These are phyloP conservation scores for Zymoseptoria crescenta DNA, from an alignment of 2,329 filamentous ascomycete species.

Conservation along the genomic window DNA sequence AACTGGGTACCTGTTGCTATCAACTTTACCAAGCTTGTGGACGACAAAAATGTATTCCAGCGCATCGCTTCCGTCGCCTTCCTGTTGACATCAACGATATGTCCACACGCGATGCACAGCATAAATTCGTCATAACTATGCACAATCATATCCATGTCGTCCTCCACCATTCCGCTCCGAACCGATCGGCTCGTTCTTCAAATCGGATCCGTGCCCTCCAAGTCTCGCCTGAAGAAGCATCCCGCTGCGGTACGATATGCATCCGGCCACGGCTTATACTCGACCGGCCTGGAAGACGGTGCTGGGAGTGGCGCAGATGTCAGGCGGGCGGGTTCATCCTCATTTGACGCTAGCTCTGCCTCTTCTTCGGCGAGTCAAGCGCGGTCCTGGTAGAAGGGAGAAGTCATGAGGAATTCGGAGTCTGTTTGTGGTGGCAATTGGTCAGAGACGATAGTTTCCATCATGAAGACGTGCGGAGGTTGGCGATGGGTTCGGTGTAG, in stretches of 20 bases:
- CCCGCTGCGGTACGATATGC: conserved; percentile 14
- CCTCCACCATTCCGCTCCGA: not conserved
- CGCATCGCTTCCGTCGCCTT: too few species aligned
- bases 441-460: conserved; percentile 6
- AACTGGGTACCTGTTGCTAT: too few species aligned
- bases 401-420: conserved; percentile 21
- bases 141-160: not conserved
- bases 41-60: too few species aligned
- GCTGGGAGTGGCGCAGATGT: conserved; percentile 10
- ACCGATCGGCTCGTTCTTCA: not conserved
- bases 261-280: conserved; percentile 15
- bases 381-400: conserved; percentile 15
- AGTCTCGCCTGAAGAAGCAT: conserved; percentile 17
- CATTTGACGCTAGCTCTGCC: conserved; percentile 3
- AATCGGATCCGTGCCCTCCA: not conserved
- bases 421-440: conserved; percentile 12
- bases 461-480: conserved; percentile 7
- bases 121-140: not conserved
- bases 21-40: too few species aligned
- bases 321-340: not conserved
- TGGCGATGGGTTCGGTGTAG: not conserved
- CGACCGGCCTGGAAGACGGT: not conserved
- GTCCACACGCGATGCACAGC: not conserved
- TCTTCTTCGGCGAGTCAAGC: not conserved
- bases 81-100: too few species aligned